These are phyloP conservation scores for Pichia norvegensis DNA, from an alignment of 1,139 yeast species.

Conservation along the genomic window DNA sequence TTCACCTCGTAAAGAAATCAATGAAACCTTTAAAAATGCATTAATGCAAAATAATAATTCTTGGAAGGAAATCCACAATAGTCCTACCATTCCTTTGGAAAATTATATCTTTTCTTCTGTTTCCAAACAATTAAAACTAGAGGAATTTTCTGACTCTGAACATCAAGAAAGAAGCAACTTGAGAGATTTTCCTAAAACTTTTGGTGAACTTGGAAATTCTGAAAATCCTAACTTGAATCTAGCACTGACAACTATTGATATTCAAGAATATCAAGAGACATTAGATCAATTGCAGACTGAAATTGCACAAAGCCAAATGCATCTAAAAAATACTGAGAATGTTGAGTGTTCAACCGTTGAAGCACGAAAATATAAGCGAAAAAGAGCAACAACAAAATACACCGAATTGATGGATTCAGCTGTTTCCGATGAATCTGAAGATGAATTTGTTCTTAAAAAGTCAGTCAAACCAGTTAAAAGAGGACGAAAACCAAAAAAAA, in stretches of 20 bases:
- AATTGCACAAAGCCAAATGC: not conserved
- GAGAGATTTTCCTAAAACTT: not conserved
- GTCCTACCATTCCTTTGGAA: not conserved
- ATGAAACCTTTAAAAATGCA: slow-evolving; percentile 3
- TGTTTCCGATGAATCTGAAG: not conserved
- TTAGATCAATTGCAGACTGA: not conserved
- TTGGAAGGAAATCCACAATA: not conserved
- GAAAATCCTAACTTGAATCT: not conserved
- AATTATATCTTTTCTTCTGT: not conserved
- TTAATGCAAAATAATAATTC: not conserved
- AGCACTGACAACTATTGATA: not conserved
- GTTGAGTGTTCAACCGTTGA: not conserved
- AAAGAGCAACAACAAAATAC: not conserved
- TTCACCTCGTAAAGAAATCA: slow-evolving; percentile 7
- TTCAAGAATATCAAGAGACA: not conserved
- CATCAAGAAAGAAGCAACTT: not conserved
- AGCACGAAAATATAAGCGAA: not conserved
- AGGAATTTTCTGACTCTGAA: not conserved
- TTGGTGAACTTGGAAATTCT: not conserved
- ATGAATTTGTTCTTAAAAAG: not conserved
- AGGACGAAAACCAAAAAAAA: not conserved
- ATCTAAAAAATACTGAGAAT: not conserved
- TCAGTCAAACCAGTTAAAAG: not conserved
- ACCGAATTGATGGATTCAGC: not conserved
- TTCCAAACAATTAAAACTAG: not conserved